phyloP scores from a whole-genome alignment of 2,329 filamentous ascomycete species.

The Aspergillus puulaauensis region DNA sequence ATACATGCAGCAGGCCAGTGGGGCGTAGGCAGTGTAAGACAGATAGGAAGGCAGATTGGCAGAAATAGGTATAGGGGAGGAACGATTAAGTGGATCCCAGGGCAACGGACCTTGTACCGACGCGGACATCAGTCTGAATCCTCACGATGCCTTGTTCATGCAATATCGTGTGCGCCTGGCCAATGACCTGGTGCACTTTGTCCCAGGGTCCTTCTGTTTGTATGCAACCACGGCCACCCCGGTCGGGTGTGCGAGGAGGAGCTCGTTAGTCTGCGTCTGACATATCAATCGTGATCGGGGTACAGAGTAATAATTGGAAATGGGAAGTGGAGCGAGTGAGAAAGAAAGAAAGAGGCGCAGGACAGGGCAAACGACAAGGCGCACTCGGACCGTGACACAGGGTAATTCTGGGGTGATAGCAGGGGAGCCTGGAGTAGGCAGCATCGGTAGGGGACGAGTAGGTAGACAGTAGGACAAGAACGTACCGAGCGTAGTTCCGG shows the following conservation, averaged over 20 bases:
- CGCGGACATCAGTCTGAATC: conserved; percentile 85
- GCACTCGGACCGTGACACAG: neutral
- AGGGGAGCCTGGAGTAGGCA: neutral
- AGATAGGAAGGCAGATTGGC: neutral
- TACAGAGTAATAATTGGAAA: neutral
- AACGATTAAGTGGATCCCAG: neutral
- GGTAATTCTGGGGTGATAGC: conserved; percentile 3
- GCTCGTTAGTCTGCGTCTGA: conserved; percentile 4
- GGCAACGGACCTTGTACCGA: conserved; percentile 69
- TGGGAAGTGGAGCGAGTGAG: too few species aligned
- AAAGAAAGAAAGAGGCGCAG: neutral
- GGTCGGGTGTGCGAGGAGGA: neutral
- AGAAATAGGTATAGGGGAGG: neutral
- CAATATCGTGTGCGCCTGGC: conserved; percentile 78
- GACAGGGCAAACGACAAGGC: neutral
- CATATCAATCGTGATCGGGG: neutral
- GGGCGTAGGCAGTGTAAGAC: neutral
- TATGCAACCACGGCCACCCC: neutral
- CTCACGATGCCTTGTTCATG: conserved; percentile 75
- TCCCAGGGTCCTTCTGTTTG: conserved; percentile 83
- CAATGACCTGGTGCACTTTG: conserved; percentile 77
- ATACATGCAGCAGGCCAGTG: neutral
- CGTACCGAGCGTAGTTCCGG: conserved; percentile 87
- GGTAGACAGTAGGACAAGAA: neutral
- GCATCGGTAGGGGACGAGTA: neutral